These are phyloP conservation scores for Tulasnella calospora DNA, from an alignment of 768 basidiomycete genomes.

Conservation along the genomic window DNA sequence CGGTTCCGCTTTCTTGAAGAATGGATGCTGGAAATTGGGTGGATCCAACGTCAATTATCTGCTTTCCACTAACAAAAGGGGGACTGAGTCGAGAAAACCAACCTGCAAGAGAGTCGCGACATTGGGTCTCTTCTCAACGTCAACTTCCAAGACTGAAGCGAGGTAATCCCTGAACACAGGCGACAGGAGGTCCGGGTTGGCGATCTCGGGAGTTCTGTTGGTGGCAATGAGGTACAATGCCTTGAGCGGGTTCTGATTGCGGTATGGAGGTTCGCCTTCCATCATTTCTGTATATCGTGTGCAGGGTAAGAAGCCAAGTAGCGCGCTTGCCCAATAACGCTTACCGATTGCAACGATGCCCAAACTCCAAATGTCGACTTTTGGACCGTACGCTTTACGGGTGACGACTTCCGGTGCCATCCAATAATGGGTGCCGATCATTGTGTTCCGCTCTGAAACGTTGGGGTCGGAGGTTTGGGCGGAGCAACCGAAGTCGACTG, in stretches of 20 bases:
- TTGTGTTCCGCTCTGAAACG: slow-evolving; percentile 75
- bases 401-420: slow-evolving; percentile 99
- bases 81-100: slow-evolving; percentile 31
- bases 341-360: slow-evolving; percentile 87
- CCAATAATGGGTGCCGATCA: slow-evolving; percentile 99
- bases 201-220: slow-evolving; percentile 93
- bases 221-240: slow-evolving; percentile 97
- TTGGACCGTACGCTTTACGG: slow-evolving; percentile 94
- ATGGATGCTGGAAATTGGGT: slow-evolving; percentile 56
- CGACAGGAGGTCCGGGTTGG: slow-evolving; percentile 76
- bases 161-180: slow-evolving; percentile 85
- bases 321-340: not conserved
- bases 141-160: slow-evolving; percentile 82
- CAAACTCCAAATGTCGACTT: slow-evolving; percentile 96
- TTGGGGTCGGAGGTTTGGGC: slow-evolving; percentile 85
- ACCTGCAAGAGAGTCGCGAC: slow-evolving; percentile 72
- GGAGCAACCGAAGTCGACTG: slow-evolving; percentile 98
- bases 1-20: slow-evolving; percentile 84
- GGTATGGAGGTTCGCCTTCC: slow-evolving; percentile 93
- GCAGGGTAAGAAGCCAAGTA: not conserved
- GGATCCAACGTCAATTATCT: not conserved
- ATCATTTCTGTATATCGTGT: slow-evolving; percentile 74
- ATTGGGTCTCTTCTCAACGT: slow-evolving; percentile 87
- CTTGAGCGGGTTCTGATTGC: slow-evolving; percentile 94
- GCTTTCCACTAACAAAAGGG: not conserved